phyloP scores from a whole-genome alignment of 208 protist species.

The Crithidia acanthocephali region DNA sequence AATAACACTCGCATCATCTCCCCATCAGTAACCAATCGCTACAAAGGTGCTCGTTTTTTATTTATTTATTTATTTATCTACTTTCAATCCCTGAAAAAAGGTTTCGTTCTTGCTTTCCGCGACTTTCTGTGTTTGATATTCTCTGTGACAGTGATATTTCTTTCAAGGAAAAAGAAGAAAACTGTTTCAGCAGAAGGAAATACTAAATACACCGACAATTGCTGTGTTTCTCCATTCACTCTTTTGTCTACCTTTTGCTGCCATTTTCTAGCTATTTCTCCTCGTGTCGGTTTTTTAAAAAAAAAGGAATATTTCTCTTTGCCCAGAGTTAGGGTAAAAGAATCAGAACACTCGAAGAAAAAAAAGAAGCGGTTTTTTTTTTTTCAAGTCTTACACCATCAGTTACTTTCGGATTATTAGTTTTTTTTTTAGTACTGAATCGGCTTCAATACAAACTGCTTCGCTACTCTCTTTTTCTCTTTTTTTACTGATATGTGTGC shows the following conservation, averaged over 20 bases:
- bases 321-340: too few species aligned
- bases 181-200: background rate
- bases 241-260: constrained; percentile 7
- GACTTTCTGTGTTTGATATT: too few species aligned
- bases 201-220: background rate
- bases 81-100: constrained; percentile 10
- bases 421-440: constrained; percentile 5
- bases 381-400: too few species aligned
- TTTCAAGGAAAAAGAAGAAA: background rate
- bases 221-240: constrained; percentile 1
- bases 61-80: too few species aligned
- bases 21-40: constrained; percentile 10
- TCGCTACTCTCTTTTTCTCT: too few species aligned
- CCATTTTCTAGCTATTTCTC: constrained; percentile 1
- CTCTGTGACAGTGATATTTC: too few species aligned
- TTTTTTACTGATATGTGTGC: constrained; percentile 8
- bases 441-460: background rate
- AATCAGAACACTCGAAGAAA: too few species aligned
- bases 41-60: constrained; percentile 10
- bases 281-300: background rate
- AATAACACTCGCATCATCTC: too few species aligned
- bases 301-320: background rate
- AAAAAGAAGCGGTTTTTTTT: background rate
- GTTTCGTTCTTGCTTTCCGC: background rate
- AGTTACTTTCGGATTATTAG: too few species aligned